Evolutionary conservation across 495 filamentous ascomycete genomes (phyloP).

Genomic region (Penicillium bovifimosum): DNA sequence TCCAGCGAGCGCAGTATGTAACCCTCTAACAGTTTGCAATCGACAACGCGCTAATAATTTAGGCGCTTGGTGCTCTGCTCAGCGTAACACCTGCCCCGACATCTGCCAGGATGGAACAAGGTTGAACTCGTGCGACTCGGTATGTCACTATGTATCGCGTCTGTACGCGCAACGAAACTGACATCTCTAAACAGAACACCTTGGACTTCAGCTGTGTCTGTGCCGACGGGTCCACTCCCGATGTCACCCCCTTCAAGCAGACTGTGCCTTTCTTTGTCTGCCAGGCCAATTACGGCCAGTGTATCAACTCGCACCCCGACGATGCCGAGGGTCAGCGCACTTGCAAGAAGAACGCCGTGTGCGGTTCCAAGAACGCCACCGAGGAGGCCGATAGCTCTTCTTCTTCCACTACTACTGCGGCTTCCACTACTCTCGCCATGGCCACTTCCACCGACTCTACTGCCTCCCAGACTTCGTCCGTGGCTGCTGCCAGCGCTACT

Average conservation of each 20-base stretch:
- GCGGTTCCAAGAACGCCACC: conserved; percentile 46
- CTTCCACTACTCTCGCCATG: conserved; percentile 24
- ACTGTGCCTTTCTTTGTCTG: conserved; percentile 57
- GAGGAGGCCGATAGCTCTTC: conserved; percentile 24
- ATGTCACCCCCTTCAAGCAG: conserved; percentile 46
- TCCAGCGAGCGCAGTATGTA: conserved; percentile 25
- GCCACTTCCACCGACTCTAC: conserved; percentile 23
- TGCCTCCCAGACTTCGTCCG: conserved; percentile 25
- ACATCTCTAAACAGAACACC: conserved; percentile 29
- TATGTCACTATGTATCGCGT: conserved; percentile 23
- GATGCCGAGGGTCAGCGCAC: conserved; percentile 39
- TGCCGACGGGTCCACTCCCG: conserved; percentile 44
- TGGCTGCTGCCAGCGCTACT: conserved; percentile 25
- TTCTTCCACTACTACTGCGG: conserved; percentile 19
- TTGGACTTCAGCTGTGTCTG: conserved; percentile 53
- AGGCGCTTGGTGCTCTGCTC: conserved; percentile 43
- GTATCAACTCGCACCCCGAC: conserved; percentile 42
- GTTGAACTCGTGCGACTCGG: conserved; percentile 39
- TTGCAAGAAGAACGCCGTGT: conserved; percentile 39
- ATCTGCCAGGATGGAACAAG: conserved; percentile 40
- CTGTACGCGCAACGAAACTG: not conserved
- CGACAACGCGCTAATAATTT: conserved; percentile 4
- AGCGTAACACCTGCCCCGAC: conserved; percentile 43
- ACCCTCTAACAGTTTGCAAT: not conserved
- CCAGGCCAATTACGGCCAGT: conserved; percentile 43